Conservation (phyloP, 306 rosid genomes). For the Castanopsis chinensis region DNA sequence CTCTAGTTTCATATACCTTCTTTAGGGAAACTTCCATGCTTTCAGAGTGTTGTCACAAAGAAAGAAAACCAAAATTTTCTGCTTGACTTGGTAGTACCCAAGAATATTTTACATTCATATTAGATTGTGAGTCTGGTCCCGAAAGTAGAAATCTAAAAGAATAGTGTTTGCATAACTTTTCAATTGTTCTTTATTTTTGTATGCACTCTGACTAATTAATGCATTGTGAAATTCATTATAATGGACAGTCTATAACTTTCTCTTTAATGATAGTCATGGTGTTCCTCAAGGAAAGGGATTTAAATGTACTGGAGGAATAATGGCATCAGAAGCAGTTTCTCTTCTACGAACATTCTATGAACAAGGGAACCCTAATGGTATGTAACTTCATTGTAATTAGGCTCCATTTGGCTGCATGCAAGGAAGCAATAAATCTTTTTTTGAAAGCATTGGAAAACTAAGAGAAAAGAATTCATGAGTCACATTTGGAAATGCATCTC, state of each 20-base stretch:
- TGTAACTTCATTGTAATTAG: constrained; percentile 7
- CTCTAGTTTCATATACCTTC: background rate
- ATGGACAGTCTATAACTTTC: constrained; percentile 17
- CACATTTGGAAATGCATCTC: background rate
- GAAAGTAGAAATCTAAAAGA: background rate
- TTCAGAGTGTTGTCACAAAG: background rate
- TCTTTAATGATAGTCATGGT: constrained; percentile 33
- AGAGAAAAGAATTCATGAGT: background rate
- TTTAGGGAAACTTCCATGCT: background rate
- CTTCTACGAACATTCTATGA: constrained; percentile 80
- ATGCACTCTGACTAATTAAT: background rate
- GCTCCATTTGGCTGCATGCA: background rate
- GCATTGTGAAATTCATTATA: background rate
- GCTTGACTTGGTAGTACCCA: background rate
- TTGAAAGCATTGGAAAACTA: background rate
- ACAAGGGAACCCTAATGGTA: constrained; percentile 97
- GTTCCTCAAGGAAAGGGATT: constrained; percentile 46
- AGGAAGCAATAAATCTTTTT: background rate
- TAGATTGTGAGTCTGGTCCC: background rate
- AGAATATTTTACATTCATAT: background rate
- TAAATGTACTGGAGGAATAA: constrained; percentile 82
- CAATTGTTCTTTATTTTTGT: background rate
- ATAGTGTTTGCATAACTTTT: background rate
- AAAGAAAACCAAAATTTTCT: background rate
- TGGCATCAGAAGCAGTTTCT: constrained; percentile 84